These are phyloP conservation scores for Penicillium concentricum DNA, from an alignment of 2,329 filamentous ascomycete species.

Conservation along the genomic window DNA sequence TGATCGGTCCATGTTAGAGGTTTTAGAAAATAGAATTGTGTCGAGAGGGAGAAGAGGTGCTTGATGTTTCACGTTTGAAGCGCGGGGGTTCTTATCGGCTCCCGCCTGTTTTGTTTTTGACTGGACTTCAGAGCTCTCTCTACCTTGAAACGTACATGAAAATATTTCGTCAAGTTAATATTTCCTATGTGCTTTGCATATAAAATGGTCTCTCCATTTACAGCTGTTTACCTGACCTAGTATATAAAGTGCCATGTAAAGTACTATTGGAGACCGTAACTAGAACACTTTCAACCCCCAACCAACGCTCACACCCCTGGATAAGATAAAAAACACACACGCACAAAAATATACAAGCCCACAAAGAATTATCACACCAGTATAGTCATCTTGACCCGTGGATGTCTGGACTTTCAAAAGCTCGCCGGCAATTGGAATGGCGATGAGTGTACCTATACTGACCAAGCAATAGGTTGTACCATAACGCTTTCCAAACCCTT, in stretches of 20 bases:
- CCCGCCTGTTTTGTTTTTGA: constrained; percentile 3
- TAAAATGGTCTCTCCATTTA: no score
- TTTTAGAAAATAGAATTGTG: not conserved
- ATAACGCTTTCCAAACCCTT: constrained; percentile 27
- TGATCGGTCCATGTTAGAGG: constrained; percentile 66
- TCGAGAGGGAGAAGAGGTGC: not conserved
- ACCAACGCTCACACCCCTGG: not conserved
- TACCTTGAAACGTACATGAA: not conserved
- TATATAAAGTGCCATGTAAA: no score
- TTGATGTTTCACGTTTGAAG: not conserved
- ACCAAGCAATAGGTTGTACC: constrained; percentile 21
- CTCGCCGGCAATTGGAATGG: not conserved
- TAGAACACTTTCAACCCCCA: not conserved
- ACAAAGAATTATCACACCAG: not conserved
- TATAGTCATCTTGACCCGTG: not conserved
- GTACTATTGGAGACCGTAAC: no score
- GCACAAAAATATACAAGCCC: not conserved
- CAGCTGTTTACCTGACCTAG: no score
- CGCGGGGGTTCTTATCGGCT: constrained; percentile 2
- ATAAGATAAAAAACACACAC: not conserved
- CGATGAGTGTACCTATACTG: not conserved
- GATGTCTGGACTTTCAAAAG: not conserved
- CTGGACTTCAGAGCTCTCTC: not conserved
- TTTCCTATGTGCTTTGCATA: no score
- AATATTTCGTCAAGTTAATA: not conserved